A percentile compares a stretch with the other conserved stretches of the same genome.
Evolutionary conservation across 2,329 filamentous ascomycete species (phyloP).

Genomic region (Calonectria hongkongensis): DNA sequence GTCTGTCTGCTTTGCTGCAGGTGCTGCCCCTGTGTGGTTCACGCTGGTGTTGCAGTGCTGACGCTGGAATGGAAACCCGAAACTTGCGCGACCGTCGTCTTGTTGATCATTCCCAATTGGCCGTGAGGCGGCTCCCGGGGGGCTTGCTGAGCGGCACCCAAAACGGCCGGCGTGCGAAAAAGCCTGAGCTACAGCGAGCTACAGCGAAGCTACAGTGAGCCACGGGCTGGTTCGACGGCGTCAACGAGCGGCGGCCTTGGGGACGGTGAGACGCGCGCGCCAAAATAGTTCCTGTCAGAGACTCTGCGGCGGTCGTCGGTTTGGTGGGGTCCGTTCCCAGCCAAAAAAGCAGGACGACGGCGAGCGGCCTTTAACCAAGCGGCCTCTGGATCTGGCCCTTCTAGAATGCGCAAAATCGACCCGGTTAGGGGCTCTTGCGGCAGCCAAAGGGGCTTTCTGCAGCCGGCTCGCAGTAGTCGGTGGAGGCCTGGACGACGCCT

Average conservation of each 20-base stretch:
- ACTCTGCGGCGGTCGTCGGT: conserved; percentile 11
- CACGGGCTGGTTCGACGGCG: conserved; percentile 26
- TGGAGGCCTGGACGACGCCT: conserved; percentile 22
- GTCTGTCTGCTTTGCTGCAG: not conserved
- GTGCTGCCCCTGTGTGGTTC: conserved; percentile 34
- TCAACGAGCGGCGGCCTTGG: conserved; percentile 17
- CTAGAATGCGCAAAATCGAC: conserved; percentile 33
- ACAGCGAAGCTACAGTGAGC: conserved; percentile 22
- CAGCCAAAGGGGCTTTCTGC: conserved; percentile 31
- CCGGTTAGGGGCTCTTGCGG: conserved; percentile 31
- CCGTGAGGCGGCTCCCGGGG: conserved; percentile 25
- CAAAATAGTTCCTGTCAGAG: conserved; percentile 31
- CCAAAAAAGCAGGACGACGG: not conserved
- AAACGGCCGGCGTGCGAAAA: conserved; percentile 39
- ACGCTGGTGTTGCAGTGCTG: conserved; percentile 36
- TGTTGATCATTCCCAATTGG: conserved; percentile 53
- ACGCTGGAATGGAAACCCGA: conserved; percentile 52
- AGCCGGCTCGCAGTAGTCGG: conserved; percentile 30
- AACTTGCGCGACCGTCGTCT: conserved; percentile 49
- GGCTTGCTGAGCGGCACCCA: conserved; percentile 34
- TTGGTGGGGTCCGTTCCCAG: conserved; percentile 23
- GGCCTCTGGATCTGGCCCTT: conserved; percentile 14
- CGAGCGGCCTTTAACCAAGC: conserved; percentile 10
- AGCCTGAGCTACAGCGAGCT: conserved; percentile 7
- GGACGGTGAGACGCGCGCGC: conserved; percentile 39